Conservation (phyloP, 257 asterid genomes). For the Jaltomata sinuosa region DNA sequence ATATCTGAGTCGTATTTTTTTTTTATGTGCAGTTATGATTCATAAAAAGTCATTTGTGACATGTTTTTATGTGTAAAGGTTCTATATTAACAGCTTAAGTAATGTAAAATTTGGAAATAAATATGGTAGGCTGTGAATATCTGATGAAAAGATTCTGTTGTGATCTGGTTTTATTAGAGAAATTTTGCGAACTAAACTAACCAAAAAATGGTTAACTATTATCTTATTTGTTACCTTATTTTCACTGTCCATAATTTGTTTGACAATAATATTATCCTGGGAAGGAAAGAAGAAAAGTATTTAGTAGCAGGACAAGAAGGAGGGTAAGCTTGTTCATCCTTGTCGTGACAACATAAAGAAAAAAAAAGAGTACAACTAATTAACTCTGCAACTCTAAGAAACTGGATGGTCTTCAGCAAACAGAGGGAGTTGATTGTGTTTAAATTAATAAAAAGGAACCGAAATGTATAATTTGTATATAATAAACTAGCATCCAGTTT, state of each 20-base stretch:
- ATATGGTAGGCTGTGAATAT: no score
- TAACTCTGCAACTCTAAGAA: background rate
- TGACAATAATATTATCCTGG: background rate
- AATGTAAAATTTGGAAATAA: background rate
- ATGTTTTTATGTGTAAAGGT: no score
- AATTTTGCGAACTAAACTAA: background rate
- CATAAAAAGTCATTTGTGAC: background rate
- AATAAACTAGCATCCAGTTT: background rate
- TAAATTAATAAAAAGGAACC: background rate
- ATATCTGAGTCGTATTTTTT: background rate
- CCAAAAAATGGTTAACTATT: background rate
- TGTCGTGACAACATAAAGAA: no score
- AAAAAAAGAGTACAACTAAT: no score
- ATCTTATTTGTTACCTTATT: background rate
- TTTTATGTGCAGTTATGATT: background rate
- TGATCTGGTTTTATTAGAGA: background rate
- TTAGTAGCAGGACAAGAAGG: no score
- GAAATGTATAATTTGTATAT: background rate
- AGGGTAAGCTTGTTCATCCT: no score
- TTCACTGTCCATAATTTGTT: background rate
- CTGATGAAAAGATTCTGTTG: background rate
- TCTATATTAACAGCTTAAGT: background rate
- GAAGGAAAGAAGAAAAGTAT: no score
- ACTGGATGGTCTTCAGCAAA: background rate
- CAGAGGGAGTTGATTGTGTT: background rate